A percentile compares a stretch with the other conserved stretches of the same genome.
These are phyloP conservation scores for Pythium pyrilobum DNA, from an alignment of 352 stramenopile genomes.

Conservation along the genomic window DNA sequence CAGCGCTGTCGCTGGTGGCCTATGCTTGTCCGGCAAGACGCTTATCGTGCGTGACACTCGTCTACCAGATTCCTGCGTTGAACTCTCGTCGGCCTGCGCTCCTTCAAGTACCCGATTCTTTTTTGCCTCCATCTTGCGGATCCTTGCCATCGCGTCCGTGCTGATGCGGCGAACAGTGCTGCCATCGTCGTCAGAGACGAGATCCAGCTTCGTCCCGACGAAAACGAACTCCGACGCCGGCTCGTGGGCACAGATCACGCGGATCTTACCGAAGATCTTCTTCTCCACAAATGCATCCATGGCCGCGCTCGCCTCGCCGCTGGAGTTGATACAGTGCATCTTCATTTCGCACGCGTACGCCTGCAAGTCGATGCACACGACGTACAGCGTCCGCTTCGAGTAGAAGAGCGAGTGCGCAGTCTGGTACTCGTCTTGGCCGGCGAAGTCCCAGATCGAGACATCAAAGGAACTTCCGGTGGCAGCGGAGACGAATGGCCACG, in stretches of 20 bases:
- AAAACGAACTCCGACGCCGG: constrained; percentile 11
- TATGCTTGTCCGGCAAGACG: not conserved
- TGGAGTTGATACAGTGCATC: not conserved
- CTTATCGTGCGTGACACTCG: no score
- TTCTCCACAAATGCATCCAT: constrained; percentile 11
- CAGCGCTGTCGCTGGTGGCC: not conserved
- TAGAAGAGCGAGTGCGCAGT: constrained; percentile 11
- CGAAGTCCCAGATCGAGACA: constrained; percentile 14
- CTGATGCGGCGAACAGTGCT: not conserved
- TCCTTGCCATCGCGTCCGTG: not conserved
- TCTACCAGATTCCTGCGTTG: no score
- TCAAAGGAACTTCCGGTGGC: not conserved
- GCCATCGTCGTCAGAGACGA: not conserved
- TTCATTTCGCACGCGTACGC: not conserved
- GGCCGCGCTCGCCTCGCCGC: not conserved
- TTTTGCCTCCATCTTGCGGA: no score
- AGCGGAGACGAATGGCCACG: constrained; percentile 18
- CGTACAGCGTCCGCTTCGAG: constrained; percentile 12
- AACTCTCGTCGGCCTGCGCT: no score
- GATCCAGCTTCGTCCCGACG: constrained; percentile 7
- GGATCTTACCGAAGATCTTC: constrained; percentile 3
- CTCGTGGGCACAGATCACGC: constrained; percentile 1
- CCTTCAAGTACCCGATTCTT: no score
- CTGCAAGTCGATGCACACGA: constrained; percentile 10
- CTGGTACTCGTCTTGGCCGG: constrained; percentile 15